Percentiles rank a stretch among this genome's conserved stretches.
These are phyloP conservation scores for Begonia masoniana DNA, from an alignment of 306 rosid genomes.

Conservation along the genomic window DNA sequence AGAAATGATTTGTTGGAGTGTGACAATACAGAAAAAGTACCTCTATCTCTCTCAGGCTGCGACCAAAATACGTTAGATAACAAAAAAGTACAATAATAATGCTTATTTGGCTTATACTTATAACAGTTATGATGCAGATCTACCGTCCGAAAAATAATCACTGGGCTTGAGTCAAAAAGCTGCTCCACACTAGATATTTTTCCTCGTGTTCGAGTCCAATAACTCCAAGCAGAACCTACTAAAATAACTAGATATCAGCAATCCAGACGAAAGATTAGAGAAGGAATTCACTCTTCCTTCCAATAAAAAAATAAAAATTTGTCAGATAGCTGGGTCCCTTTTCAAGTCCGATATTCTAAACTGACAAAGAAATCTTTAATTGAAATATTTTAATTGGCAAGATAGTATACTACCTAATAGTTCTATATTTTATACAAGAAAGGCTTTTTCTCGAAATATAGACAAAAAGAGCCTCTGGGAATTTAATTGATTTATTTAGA, in stretches of 20 bases:
- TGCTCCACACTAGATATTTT: neutral
- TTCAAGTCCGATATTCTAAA: too few relatives aligned
- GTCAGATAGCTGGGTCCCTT: conserved; percentile 8
- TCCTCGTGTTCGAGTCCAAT: neutral
- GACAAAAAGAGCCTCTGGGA: too few relatives aligned
- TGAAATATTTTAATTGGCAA: too few relatives aligned
- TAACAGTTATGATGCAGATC: neutral
- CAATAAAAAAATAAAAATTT: conserved; percentile 3
- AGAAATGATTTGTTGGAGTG: too few relatives aligned
- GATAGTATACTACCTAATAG: too few relatives aligned
- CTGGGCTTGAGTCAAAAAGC: neutral
- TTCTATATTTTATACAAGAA: too few relatives aligned
- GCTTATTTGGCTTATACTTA: neutral
- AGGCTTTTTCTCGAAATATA: too few relatives aligned
- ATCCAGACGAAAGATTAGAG: conserved; percentile 21
- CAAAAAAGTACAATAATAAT: neutral
- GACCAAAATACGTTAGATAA: neutral
- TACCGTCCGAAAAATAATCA: neutral
- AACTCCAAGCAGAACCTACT: neutral
- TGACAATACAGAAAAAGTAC: too few relatives aligned
- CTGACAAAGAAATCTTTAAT: too few relatives aligned
- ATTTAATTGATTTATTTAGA: too few relatives aligned
- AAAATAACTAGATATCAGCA: conserved; percentile 8
- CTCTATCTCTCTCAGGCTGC: too few relatives aligned
- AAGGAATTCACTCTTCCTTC: conserved; percentile 2